Conservation (phyloP, 805 yeast species). For the Kregervanrija delftensis region DNA sequence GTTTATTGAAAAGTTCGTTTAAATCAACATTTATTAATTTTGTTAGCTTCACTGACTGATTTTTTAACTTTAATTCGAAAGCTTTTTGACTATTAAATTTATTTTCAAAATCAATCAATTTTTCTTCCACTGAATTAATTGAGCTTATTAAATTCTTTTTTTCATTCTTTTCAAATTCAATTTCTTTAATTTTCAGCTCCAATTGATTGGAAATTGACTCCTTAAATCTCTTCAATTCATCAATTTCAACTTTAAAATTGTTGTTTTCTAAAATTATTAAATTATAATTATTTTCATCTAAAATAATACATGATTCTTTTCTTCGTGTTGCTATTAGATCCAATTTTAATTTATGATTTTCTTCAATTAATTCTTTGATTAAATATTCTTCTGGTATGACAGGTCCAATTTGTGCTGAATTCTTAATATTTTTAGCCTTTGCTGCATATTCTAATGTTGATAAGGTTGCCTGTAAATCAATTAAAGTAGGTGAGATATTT, state of each 20-base stretch:
- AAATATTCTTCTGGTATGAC: constrained; percentile 36
- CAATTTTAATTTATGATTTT: constrained; percentile 35
- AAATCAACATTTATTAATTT: too few relatives aligned
- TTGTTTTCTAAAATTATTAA: constrained; percentile 42
- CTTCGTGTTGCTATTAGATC: constrained; percentile 58
- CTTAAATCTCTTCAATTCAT: constrained; percentile 37
- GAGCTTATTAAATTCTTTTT: constrained; percentile 11
- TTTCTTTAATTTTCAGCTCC: constrained; percentile 8
- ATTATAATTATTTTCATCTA: constrained; percentile 55
- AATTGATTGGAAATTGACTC: constrained; percentile 27
- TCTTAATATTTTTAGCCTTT: constrained; percentile 48
- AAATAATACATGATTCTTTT: constrained; percentile 53
- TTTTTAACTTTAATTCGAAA: too few relatives aligned
- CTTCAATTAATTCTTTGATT: constrained; percentile 39
- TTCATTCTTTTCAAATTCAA: constrained; percentile 16
- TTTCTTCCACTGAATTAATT: constrained; percentile 21
- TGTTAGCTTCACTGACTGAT: too few relatives aligned
- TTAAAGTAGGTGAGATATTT: constrained; percentile 62
- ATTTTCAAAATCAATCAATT: constrained; percentile 26
- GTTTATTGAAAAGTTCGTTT: too few relatives aligned
- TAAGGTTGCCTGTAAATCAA: constrained; percentile 42
- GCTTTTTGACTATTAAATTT: constrained; percentile 20
- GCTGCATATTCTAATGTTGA: constrained; percentile 52
- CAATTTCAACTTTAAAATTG: constrained; percentile 41
- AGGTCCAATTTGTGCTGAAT: constrained; percentile 44